A percentile compares a stretch with the other conserved stretches of the same genome.
These are phyloP conservation scores for Podila horticola DNA, from an alignment of 192 early-diverging fungal species.

Conservation along the genomic window DNA sequence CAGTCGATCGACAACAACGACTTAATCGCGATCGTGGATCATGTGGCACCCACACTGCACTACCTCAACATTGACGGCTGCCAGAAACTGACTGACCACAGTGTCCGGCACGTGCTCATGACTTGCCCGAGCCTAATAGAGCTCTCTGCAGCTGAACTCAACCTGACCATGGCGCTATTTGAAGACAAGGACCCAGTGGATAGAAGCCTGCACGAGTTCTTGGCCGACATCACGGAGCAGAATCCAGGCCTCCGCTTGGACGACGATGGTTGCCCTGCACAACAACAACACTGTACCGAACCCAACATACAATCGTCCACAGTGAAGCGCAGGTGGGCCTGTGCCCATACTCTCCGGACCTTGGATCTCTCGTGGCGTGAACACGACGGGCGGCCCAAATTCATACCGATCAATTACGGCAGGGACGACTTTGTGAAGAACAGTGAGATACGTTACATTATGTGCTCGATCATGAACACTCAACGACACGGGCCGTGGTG, in stretches of 20 bases:
- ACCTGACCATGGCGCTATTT: conserved; percentile 25
- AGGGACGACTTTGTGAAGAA: background rate
- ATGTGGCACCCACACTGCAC: background rate
- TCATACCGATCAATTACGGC: background rate
- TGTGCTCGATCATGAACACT: too few relatives aligned
- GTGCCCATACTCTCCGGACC: background rate
- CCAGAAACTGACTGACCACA: conserved; percentile 3
- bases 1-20: background rate
- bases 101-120: conserved; percentile 30
- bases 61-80: conserved; percentile 20
- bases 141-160: conserved; percentile 15
- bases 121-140: conserved; percentile 10
- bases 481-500: too few relatives aligned
- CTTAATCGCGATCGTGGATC: conserved; percentile 9
- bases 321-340: background rate
- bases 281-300: background rate
- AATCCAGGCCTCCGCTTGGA: background rate
- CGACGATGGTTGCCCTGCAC: background rate
- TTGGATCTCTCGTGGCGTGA: background rate
- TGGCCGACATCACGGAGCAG: background rate
- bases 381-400: background rate
- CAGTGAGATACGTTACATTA: too few relatives aligned
- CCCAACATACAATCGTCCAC: background rate
- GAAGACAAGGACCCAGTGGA: conserved; percentile 9
- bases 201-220: background rate